These are phyloP conservation scores for Amyloporia xantha DNA, from an alignment of 768 basidiomycete genomes.

Conservation along the genomic window DNA sequence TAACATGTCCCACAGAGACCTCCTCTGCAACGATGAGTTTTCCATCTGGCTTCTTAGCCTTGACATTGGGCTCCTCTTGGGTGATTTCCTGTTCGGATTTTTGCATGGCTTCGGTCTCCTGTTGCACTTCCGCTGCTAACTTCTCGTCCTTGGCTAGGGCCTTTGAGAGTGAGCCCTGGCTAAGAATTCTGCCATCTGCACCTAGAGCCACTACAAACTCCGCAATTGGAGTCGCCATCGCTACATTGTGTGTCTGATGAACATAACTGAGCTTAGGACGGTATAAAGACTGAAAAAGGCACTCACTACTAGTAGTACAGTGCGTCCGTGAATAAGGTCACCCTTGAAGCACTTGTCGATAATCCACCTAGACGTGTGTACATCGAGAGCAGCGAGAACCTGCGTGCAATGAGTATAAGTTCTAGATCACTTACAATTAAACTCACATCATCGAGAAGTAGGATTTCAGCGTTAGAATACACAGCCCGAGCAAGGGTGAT, in stretches of 20 bases:
- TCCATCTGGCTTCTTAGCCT: slow-evolving; percentile 16
- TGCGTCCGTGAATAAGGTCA: slow-evolving; percentile 38
- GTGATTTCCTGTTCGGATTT: slow-evolving; percentile 19
- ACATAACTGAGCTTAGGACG: slow-evolving; percentile 5
- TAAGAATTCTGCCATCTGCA: slow-evolving; percentile 41
- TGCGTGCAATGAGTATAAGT: background rate
- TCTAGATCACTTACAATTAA: background rate
- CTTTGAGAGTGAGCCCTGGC: slow-evolving; percentile 42
- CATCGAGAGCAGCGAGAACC: slow-evolving; percentile 42
- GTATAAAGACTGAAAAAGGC: background rate
- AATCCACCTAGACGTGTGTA: slow-evolving; percentile 42
- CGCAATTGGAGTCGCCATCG: slow-evolving; percentile 43
- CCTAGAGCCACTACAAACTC: slow-evolving; percentile 49
- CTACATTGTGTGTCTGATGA: too few species aligned
- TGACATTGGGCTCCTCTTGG: slow-evolving; percentile 3
- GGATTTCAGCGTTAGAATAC: slow-evolving; percentile 47
- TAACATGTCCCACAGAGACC: slow-evolving; percentile 33
- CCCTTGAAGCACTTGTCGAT: too few species aligned
- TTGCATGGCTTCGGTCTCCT: slow-evolving; percentile 17
- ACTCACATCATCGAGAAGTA: slow-evolving; percentile 62
- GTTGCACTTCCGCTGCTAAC: slow-evolving; percentile 21
- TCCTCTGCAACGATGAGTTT: slow-evolving; percentile 34
- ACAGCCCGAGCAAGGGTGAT: too few species aligned
- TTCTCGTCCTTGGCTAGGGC: slow-evolving; percentile 35
- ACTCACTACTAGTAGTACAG: slow-evolving; percentile 42